These are phyloP conservation scores for Elaeis guineensis DNA, from an alignment of 176 grass and related monocot genomes.

Conservation along the genomic window DNA sequence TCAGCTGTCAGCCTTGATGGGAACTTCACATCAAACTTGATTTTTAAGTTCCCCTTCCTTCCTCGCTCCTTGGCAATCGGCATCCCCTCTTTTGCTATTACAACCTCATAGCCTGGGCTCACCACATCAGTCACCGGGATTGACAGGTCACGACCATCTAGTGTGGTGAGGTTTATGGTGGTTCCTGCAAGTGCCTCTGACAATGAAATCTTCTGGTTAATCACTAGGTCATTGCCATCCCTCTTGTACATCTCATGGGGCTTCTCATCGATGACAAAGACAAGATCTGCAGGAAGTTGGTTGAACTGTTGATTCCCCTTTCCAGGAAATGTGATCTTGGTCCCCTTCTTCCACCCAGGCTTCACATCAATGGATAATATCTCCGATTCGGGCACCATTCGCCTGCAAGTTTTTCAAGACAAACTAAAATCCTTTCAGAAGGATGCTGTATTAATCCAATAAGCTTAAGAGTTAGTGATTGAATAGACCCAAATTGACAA, in stretches of 20 bases:
- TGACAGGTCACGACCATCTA: conserved; percentile 39
- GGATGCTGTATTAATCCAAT: no score
- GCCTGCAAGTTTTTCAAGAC: conserved; percentile 14
- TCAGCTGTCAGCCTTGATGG: no score
- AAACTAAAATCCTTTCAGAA: no score
- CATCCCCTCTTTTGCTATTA: conserved; percentile 63
- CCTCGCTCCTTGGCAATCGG: conserved; percentile 24
- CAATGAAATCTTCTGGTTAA: conserved; percentile 23
- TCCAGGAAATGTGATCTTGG: conserved; percentile 61
- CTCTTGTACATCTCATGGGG: conserved; percentile 49
- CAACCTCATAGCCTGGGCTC: conserved; percentile 45
- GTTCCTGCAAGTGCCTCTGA: conserved; percentile 44
- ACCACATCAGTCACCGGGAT: conserved; percentile 34
- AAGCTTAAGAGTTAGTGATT: no score
- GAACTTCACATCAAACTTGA: no score
- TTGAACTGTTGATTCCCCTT: conserved; percentile 43
- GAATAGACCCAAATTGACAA: no score
- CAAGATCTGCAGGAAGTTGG: conserved; percentile 35
- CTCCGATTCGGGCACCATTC: conserved; percentile 49
- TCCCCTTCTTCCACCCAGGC: conserved; percentile 83
- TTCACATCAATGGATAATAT: conserved; percentile 64
- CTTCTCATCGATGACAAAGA: conserved; percentile 73
- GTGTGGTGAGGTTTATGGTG: conserved; percentile 30
- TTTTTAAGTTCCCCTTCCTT: no score
- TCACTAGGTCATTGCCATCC: conserved; percentile 38